A percentile compares a stretch with the other conserved stretches of the same genome.
Evolutionary conservation across 345 rosid genomes (phyloP).

Genomic region (Salix viminalis): DNA sequence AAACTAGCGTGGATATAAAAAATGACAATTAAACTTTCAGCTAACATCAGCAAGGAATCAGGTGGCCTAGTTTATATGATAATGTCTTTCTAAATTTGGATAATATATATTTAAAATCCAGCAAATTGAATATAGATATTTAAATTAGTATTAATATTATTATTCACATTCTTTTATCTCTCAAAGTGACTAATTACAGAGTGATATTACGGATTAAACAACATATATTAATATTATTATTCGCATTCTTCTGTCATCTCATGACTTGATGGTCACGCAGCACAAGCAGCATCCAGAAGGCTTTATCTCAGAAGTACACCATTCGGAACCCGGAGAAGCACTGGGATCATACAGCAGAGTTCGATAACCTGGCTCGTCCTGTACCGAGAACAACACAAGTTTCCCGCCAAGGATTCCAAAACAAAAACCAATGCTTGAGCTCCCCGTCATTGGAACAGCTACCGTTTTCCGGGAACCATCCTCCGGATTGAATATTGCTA

Average conservation of each 20-base stretch:
- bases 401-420: constrained; percentile 73
- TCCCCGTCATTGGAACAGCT: constrained; percentile 66
- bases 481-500: constrained; percentile 58
- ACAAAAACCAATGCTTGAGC: constrained; percentile 57
- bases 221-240: too few species aligned
- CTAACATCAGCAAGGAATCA: too few species aligned
- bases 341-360: constrained; percentile 72
- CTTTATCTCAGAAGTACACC: constrained; percentile 66
- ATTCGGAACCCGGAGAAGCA: constrained; percentile 63
- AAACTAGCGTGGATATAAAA: too few species aligned
- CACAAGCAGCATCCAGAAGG: constrained; percentile 66
- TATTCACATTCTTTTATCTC: too few species aligned
- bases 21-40: too few species aligned
- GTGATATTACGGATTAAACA: too few species aligned
- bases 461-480: constrained; percentile 74
- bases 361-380: constrained; percentile 44
- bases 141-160: too few species aligned
- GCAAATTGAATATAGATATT: too few species aligned
- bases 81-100: too few species aligned
- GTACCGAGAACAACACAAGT: constrained; percentile 61
- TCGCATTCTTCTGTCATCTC: constrained; percentile 11
- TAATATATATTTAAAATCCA: too few species aligned
- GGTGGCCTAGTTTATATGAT: too few species aligned
- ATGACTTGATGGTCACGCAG: constrained; percentile 71
- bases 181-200: too few species aligned